A percentile compares a stretch with the other conserved stretches of the same genome.
phyloP scores from a whole-genome alignment of 1,139 yeast species.

The Protomyces lactucae-debilis region DNA sequence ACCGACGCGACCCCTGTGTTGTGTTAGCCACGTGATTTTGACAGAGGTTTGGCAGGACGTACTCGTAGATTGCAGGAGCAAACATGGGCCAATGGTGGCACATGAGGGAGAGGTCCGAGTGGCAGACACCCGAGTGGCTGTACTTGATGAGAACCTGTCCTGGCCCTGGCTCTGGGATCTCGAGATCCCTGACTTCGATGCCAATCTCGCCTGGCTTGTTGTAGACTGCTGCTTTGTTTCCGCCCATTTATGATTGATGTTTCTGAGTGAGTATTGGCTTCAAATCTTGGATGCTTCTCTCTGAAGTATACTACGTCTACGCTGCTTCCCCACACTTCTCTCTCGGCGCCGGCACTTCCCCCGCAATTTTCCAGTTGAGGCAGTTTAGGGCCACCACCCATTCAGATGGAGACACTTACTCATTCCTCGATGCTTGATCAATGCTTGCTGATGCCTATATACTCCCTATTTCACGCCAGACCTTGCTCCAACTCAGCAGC shows the following conservation, averaged over 20 bases:
- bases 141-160: conserved; percentile 59
- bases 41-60: not conserved
- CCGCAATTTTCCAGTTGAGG: too few species aligned
- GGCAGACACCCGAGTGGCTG: conserved; percentile 64
- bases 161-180: conserved; percentile 58
- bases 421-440: too few species aligned
- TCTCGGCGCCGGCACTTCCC: too few species aligned
- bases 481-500: not conserved
- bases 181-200: conserved; percentile 44
- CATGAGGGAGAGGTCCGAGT: conserved; percentile 68
- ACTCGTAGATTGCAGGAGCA: not conserved
- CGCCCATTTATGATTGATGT: conserved; percentile 2
- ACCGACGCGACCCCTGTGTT: conserved; percentile 25
- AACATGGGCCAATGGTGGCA: conserved; percentile 62
- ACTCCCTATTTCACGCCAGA: not conserved
- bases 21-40: not conserved
- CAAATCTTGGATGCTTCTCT: too few species aligned
- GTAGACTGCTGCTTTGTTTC: conserved; percentile 23
- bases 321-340: too few species aligned
- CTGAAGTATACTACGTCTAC: too few species aligned
- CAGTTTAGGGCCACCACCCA: too few species aligned
- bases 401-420: too few species aligned
- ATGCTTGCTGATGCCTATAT: too few species aligned
- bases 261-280: too few species aligned
- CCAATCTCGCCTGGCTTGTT: conserved; percentile 15